These are phyloP conservation scores for Aegilops bicornis DNA, from an alignment of 176 grass and related monocot species.

Conservation along the genomic window DNA sequence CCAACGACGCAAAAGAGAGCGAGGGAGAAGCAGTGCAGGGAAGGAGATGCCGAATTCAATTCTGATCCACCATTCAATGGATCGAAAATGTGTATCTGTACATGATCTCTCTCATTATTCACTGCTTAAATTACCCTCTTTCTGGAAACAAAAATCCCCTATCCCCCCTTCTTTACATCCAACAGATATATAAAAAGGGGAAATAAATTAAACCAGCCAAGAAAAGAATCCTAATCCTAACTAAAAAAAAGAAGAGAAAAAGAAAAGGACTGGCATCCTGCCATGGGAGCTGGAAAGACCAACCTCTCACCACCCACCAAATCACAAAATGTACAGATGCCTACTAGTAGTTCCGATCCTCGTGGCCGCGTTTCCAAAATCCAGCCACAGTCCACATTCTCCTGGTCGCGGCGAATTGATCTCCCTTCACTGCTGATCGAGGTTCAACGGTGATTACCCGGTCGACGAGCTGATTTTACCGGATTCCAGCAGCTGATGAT, in stretches of 20 bases:
- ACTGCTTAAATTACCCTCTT: slow-evolving; percentile 66
- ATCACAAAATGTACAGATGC: slow-evolving; percentile 64
- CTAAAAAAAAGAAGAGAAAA: background rate
- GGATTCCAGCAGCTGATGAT: slow-evolving; percentile 10
- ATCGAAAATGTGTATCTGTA: slow-evolving; percentile 70
- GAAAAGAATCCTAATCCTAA: slow-evolving; percentile 28
- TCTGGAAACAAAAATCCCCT: slow-evolving; percentile 58
- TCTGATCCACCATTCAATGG: slow-evolving; percentile 61
- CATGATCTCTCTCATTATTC: slow-evolving; percentile 68
- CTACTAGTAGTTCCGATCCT: background rate
- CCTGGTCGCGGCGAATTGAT: background rate
- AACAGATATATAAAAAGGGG: slow-evolving; percentile 31
- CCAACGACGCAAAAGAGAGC: background rate
- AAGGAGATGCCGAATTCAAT: slow-evolving; percentile 43
- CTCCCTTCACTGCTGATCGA: background rate
- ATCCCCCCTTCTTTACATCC: slow-evolving; percentile 43
- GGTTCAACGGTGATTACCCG: background rate
- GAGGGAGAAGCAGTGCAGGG: slow-evolving; percentile 25
- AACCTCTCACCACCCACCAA: slow-evolving; percentile 41
- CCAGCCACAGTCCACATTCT: slow-evolving; percentile 36
- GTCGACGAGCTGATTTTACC: background rate
- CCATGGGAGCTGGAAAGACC: slow-evolving; percentile 40
- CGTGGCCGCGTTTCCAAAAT: slow-evolving; percentile 60
- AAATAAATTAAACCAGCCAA: slow-evolving; percentile 22
- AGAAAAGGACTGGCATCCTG: background rate